Evolutionary conservation across 2,329 filamentous ascomycete species (phyloP).

Genomic region (Beauveria sp.): DNA sequence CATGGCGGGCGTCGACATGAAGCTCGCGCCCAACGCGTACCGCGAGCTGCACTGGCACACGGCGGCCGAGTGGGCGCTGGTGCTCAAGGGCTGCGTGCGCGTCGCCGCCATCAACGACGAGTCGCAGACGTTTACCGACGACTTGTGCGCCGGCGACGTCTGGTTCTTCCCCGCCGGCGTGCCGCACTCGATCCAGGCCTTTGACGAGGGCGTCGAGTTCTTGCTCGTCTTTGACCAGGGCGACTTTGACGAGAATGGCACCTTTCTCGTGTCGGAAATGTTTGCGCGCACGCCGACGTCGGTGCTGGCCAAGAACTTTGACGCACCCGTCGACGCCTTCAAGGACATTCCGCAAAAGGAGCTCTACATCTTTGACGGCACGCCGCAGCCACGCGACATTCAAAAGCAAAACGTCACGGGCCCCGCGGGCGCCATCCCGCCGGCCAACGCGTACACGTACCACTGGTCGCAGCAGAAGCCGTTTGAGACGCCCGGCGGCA

Average conservation of each 20-base stretch:
- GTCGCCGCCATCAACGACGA: conserved; percentile 45
- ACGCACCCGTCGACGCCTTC: conserved; percentile 38
- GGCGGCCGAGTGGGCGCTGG: conserved; percentile 42
- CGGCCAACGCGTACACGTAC: conserved; percentile 37
- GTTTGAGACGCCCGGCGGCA: conserved; percentile 45
- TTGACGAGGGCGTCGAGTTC: conserved; percentile 49
- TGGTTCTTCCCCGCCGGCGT: conserved; percentile 47
- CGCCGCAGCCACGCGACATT: conserved; percentile 36
- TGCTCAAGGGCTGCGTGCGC: conserved; percentile 46
- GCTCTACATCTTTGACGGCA: conserved; percentile 47
- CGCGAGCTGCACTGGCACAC: conserved; percentile 59
- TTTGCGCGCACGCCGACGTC: conserved; percentile 42
- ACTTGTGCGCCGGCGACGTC: conserved; percentile 42
- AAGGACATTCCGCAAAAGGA: conserved; percentile 38
- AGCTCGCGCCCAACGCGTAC: conserved; percentile 48
- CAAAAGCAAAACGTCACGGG: conserved; percentile 39
- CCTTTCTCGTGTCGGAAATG: conserved; percentile 49
- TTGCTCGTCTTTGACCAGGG: conserved; percentile 54
- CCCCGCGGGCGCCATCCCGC: conserved; percentile 33
- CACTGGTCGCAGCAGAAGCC: conserved; percentile 45
- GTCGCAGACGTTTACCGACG: conserved; percentile 39
- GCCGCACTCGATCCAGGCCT: conserved; percentile 46
- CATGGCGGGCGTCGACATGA: conserved; percentile 55
- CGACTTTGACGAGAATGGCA: conserved; percentile 50
- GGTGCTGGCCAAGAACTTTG: conserved; percentile 48